Base-by-base conservation (phyloP, 1,284 basidiomycete species). In the Cystobasidium sp. region DNA sequence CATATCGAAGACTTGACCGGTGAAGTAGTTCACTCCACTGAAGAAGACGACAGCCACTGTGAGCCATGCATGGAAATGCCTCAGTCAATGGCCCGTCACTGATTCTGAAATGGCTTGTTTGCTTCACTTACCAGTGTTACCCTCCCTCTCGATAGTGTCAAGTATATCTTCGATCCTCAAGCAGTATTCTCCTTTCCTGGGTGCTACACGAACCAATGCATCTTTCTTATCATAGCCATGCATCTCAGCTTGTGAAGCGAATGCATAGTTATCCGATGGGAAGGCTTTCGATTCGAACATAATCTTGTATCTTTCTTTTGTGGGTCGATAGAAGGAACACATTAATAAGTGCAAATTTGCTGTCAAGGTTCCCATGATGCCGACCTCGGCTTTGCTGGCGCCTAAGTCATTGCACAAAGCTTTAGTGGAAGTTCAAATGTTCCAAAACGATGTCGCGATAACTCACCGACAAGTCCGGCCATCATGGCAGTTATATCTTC, bases 221-320 rank as follows among this genome's bases (percentile, higher is more conserved):
- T 88, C 86, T 22, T 84, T 83, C 59, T 91, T 90, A 80, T 91
- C 87, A 80, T 91, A 87, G n/a, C 91, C 91, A 83, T 93, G 93
- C 65, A 91, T 85, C 67, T 85, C 82, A 49, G 88, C 91, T 83
- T 97, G 94, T 41, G 94, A 97, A 65, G 91, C 87, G 79, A 98
- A 92, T 22, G 96, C 97, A 82, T 99, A 99, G 94, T 97, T 91
- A 86, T 99, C 96, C 78, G 93, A 96, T 75, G 97, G 95, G 83
- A 99, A 99, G 1, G 95, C 94, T 75, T 88, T 90, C 53, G 89
- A 88, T 85, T 99, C 97, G 83, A 93, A 97, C 74, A 99, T 86
- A 82, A 99, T 95, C 87, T 97, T 98, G 86, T 88, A 94, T 67
- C 93, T 88, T 74, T 86, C 84, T 74, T 87, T 80, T 8, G 91